A percentile compares a stretch with the other conserved stretches of the same genome.
Conservation (phyloP, 2,329 filamentous ascomycete genomes). For the Botryosphaeria dothidea region DNA sequence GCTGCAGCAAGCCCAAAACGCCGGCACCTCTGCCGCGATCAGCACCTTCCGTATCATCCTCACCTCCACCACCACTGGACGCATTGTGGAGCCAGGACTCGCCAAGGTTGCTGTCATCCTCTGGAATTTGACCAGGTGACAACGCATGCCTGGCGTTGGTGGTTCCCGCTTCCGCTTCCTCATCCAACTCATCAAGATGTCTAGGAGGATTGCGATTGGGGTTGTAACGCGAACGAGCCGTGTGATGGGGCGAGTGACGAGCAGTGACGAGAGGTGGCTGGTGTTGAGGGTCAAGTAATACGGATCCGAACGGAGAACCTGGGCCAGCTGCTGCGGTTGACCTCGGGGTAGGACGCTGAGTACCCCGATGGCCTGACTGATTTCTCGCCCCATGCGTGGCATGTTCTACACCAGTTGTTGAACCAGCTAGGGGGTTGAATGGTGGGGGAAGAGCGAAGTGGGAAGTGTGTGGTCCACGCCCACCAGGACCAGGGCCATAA, state of each 20-base stretch:
- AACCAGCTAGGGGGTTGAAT: slow-evolving; percentile 9
- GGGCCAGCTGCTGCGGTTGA: slow-evolving; percentile 24
- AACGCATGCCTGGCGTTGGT: slow-evolving; percentile 5
- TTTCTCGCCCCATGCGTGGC: background rate
- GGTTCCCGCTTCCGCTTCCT: slow-evolving; percentile 14
- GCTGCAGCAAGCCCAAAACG: slow-evolving; percentile 65
- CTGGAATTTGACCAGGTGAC: slow-evolving; percentile 47
- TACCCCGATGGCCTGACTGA: background rate
- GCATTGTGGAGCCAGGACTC: slow-evolving; percentile 56
- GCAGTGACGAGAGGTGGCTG: slow-evolving; percentile 59
- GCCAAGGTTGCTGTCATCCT: slow-evolving; percentile 61
- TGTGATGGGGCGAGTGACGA: slow-evolving; percentile 48
- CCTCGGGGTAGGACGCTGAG: slow-evolving; percentile 21
- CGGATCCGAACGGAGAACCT: slow-evolving; percentile 68
- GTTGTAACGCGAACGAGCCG: slow-evolving; percentile 51
- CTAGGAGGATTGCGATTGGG: slow-evolving; percentile 26
- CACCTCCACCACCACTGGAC: slow-evolving; percentile 44
- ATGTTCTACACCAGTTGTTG: slow-evolving; percentile 1
- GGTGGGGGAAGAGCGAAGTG: slow-evolving; percentile 13
- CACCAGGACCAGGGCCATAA: slow-evolving; percentile 51
- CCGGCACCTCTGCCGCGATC: slow-evolving; percentile 50
- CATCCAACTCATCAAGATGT: slow-evolving; percentile 23
- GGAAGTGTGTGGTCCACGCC: background rate
- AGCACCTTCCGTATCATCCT: slow-evolving; percentile 46
- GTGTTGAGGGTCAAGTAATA: slow-evolving; percentile 74